Conservation (phyloP, 2,329 filamentous ascomycete genomes). For the Mariannaea sp. region DNA sequence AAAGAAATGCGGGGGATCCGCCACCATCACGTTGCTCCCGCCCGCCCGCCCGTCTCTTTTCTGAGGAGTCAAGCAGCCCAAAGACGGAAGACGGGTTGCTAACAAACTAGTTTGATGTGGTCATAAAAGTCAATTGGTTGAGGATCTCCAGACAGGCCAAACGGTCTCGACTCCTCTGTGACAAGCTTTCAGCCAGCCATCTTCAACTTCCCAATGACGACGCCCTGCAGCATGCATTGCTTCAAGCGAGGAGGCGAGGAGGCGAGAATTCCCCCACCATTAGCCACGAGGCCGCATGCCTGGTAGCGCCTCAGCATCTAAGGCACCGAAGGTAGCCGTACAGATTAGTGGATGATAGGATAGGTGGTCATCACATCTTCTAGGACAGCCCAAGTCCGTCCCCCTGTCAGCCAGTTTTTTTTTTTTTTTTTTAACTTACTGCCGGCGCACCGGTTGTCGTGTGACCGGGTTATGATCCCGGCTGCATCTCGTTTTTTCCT, state of each 20-base stretch:
- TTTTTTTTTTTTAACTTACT: too few relatives aligned
- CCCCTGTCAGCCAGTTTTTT: conserved; percentile 18
- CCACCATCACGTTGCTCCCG: conserved; percentile 21
- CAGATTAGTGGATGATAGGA: too few relatives aligned
- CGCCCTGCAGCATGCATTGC: conserved; percentile 1
- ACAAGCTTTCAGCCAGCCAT: conserved; percentile 1
- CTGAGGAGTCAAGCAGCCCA: not conserved
- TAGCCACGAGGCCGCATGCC: conserved; percentile 21
- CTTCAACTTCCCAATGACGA: conserved; percentile 3
- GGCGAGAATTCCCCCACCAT: conserved; percentile 10
- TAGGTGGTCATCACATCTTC: conserved; percentile 21
- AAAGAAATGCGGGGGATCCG: conserved; percentile 33
- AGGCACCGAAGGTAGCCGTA: conserved; percentile 28
- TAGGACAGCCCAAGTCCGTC: conserved; percentile 19
- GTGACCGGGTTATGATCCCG: conserved; percentile 27
- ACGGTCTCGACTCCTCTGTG: not conserved
- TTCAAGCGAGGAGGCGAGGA: too few relatives aligned
- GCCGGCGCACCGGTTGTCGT: conserved; percentile 25
- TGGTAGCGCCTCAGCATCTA: conserved; percentile 3
- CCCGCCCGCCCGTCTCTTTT: conserved; percentile 4
- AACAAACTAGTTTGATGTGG: not conserved
- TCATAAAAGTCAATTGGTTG: not conserved
- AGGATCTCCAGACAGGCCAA: too few relatives aligned
- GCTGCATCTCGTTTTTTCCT: conserved; percentile 20
- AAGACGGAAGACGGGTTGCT: conserved; percentile 1